Percentiles rank a stretch among this genome's conserved stretches.
phyloP scores from a whole-genome alignment of 148 eudicot species.

The Polygonum maritimum region DNA sequence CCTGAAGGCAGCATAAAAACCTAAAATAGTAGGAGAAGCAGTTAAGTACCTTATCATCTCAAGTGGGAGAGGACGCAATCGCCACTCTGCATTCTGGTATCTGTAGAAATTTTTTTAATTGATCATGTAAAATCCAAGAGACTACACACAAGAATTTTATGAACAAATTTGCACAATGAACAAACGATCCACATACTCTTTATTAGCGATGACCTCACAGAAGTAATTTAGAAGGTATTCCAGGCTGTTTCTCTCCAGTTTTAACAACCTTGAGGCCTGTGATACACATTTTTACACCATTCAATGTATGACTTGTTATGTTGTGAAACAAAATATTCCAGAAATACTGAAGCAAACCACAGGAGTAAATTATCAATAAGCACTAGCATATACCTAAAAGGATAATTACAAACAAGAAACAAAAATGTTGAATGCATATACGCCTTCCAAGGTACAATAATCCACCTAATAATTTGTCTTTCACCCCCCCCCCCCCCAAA shows the following conservation, averaged over 20 bases:
- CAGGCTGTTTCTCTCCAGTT: conserved; percentile 83
- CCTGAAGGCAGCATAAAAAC: background rate
- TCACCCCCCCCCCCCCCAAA: no score
- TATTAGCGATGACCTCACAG: conserved; percentile 82
- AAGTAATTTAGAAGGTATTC: conserved; percentile 73
- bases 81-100: conserved; percentile 99
- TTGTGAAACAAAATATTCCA: background rate
- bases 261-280: conserved; percentile 83
- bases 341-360: background rate
- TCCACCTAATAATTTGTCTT: no score
- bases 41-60: conserved; percentile 70
- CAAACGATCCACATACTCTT: conserved; percentile 51
- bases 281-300: background rate
- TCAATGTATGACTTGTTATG: conserved; percentile 15
- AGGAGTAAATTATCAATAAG: background rate
- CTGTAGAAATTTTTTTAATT: conserved; percentile 26
- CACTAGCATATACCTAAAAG: background rate
- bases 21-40: conserved; percentile 6
- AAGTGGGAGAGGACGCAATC: conserved; percentile 84
- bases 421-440: no score
- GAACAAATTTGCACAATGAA: background rate
- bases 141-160: background rate
- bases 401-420: background rate
- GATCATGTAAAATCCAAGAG: background rate
- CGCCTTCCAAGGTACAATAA: no score